Percentiles rank a stretch among this genome's conserved stretches.
Conservation (phyloP, 208 protist species). For the Entamoeba moshkovskii region DNA sequence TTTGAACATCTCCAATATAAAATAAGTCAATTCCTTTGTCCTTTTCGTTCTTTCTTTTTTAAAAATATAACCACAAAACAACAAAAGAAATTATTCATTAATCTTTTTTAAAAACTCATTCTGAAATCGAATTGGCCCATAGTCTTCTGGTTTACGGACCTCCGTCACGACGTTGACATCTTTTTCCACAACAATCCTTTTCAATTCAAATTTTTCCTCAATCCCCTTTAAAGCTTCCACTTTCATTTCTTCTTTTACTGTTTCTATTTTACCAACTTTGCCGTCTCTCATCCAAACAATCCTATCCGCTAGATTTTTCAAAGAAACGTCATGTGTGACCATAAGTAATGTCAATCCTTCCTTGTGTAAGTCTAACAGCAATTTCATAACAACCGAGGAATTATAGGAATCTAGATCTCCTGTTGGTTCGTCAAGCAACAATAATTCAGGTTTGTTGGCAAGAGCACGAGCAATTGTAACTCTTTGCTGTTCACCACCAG, state of each 20-base stretch:
- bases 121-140: neutral
- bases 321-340: constrained; percentile 82
- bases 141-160: neutral
- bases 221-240: neutral
- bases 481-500: neutral
- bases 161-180: neutral
- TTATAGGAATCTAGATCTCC: constrained; percentile 82
- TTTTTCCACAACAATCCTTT: neutral
- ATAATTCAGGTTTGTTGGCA: neutral
- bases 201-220: neutral
- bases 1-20: too few relatives aligned
- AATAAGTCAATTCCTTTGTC: too few relatives aligned
- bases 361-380: constrained; percentile 67
- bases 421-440: constrained; percentile 3
- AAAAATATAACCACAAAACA: too few relatives aligned
- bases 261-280: neutral
- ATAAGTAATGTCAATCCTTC: constrained; percentile 78
- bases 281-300: constrained; percentile 78
- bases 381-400: constrained; percentile 70
- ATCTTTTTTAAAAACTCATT: neutral
- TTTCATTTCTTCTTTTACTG: neutral
- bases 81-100: too few relatives aligned
- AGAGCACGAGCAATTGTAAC: neutral
- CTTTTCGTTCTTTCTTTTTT: too few relatives aligned
- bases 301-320: constrained; percentile 71